phyloP scores from a whole-genome alignment of 345 rosid genomes.

The Sisymbrium irio region DNA sequence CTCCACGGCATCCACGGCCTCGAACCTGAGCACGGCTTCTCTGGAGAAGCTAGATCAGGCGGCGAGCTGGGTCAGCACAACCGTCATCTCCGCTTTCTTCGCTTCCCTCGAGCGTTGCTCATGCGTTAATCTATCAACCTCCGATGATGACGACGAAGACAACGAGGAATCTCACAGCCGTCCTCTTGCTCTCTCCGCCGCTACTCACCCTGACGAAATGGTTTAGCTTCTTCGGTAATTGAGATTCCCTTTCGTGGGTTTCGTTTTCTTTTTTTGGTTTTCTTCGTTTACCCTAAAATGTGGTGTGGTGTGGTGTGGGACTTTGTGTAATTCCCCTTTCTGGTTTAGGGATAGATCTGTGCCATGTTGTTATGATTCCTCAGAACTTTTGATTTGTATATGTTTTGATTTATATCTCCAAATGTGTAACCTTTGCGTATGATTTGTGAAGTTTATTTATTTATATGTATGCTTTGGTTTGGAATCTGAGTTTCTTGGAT shows the following conservation, averaged over 20 bases:
- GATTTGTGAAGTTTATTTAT: slow-evolving; percentile 13
- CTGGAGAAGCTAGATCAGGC: slow-evolving; percentile 50
- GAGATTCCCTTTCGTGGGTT: no score
- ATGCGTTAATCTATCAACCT: slow-evolving; percentile 74
- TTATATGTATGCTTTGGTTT: slow-evolving; percentile 3
- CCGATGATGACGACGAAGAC: slow-evolving; percentile 57
- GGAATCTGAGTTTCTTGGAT: not conserved
- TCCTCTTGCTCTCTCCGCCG: slow-evolving; percentile 48
- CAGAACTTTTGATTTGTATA: slow-evolving; percentile 27
- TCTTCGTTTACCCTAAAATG: not conserved
- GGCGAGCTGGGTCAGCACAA: slow-evolving; percentile 69
- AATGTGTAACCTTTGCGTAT: not conserved
- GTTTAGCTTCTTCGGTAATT: slow-evolving; percentile 25
- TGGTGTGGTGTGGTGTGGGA: not conserved
- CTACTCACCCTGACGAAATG: slow-evolving; percentile 34
- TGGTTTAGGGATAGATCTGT: slow-evolving; percentile 1
- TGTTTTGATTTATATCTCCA: not conserved
- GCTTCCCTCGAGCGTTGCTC: slow-evolving; percentile 86
- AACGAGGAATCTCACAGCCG: slow-evolving; percentile 48
- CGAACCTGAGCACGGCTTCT: slow-evolving; percentile 40
- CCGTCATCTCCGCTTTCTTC: slow-evolving; percentile 80
- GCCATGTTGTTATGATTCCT: slow-evolving; percentile 7
- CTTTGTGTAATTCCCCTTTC: not conserved
- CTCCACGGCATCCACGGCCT: slow-evolving; percentile 27
- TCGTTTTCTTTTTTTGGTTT: not conserved